These are phyloP conservation scores for Pyrenophora teres DNA, from an alignment of 2,329 filamentous ascomycete genomes.

Conservation along the genomic window DNA sequence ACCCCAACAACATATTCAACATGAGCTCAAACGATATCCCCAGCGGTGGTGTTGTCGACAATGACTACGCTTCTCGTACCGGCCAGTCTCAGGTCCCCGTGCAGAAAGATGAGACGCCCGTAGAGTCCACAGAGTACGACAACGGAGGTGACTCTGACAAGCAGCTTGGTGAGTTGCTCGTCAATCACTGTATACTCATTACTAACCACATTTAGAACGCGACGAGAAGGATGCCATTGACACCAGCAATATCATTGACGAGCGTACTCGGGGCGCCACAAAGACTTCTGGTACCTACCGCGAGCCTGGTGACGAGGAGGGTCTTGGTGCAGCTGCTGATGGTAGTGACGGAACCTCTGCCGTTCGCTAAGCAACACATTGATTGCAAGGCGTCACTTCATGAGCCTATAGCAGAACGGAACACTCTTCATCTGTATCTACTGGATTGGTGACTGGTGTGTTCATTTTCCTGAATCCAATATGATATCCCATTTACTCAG, in stretches of 20 bases:
- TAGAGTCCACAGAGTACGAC: conserved; percentile 51
- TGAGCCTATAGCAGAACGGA: too few species aligned
- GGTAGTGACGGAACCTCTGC: conserved; percentile 42
- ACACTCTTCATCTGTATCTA: too few species aligned
- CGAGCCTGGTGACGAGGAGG: conserved; percentile 60
- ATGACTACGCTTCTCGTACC: conserved; percentile 54
- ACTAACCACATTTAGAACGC: conserved; percentile 35
- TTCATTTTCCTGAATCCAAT: neutral
- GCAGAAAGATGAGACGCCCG: conserved; percentile 51
- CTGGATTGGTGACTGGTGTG: too few species aligned
- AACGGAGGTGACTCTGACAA: conserved; percentile 55
- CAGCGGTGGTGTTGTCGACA: conserved; percentile 45
- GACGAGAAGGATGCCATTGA: conserved; percentile 59
- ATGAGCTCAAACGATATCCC: conserved; percentile 44
- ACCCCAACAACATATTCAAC: conserved; percentile 4
- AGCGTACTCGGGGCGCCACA: conserved; percentile 54
- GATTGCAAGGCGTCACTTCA: too few species aligned
- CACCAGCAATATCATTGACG: conserved; percentile 53
- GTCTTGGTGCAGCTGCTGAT: conserved; percentile 48
- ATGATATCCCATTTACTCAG: neutral
- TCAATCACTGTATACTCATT: neutral
- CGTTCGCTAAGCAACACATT: neutral
- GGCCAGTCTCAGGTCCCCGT: conserved; percentile 54
- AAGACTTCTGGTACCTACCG: conserved; percentile 53
- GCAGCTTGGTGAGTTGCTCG: conserved; percentile 49